Base-by-base conservation (phyloP, 2,329 filamentous ascomycete species). In the Penicillium rolfsii region DNA sequence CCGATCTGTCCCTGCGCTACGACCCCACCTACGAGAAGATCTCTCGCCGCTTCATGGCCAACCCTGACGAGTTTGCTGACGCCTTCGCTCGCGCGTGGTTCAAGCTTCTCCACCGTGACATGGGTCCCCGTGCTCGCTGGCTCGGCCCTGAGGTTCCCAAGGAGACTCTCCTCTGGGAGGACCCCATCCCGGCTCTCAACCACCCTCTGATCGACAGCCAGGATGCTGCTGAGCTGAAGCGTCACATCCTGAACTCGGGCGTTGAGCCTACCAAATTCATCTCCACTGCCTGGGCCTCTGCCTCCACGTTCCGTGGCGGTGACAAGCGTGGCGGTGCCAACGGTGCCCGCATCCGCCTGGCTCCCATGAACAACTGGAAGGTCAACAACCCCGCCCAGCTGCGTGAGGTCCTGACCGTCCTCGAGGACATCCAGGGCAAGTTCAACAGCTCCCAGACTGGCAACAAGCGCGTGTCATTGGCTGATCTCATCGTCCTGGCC, bases 261-360 rank as follows among this genome's bases (percentile, higher is more conserved):
- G 71, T 91, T 4, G 82, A 83, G 59, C 78, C 83, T 5, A 81
- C 82, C 59, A 86, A 87, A 76, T 81, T 93, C 61, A 83, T 93
- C 57, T 82, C 83, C 9, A 83, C 84, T 9, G 89, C 89, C 26
- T 91, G 87, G 86, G 86, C 86, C 1, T 86, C 89, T 0, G 88
- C 89, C 26, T 88, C 89, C 5, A 88, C 87, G 33, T 91, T 89
- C 86, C 89, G 89, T 63, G 84, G 87, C 68, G 85, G 86, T 67
- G 90, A 93, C 82, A 93, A 93, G 86, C 90, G 90, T 66, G 90
- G 90, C 67, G 90, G 90, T 72, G 90, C 90, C 78, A 93, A 93
- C 71, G 90, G 90, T 69, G 90, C 86, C 14, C 90, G 90, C 69
- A 91, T 93, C 70, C 87, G 89, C 36, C 88, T 93, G 11, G 81